A percentile compares a stretch with the other conserved stretches of the same genome.
Conservation (phyloP, 192 early-diverging fungal genomes). For the Cetraspora pellucida region DNA sequence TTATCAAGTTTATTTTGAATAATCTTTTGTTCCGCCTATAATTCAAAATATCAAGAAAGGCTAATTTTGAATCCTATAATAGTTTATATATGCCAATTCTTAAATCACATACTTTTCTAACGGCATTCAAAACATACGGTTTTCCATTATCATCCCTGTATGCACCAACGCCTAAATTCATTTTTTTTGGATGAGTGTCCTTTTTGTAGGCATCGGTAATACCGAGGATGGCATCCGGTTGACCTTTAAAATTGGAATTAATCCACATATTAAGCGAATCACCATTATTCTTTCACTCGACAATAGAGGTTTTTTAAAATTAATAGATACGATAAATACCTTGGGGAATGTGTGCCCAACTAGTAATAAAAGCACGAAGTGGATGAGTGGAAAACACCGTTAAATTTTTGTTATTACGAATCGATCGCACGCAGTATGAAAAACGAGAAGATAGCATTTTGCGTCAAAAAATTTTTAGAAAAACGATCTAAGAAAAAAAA, state of each 20-base stretch:
- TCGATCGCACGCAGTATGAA: background rate
- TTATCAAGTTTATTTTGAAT: conserved; percentile 75
- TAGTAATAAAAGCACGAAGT: background rate
- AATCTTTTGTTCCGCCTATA: conserved; percentile 81
- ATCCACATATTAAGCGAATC: background rate
- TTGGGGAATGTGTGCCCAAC: conserved; percentile 29
- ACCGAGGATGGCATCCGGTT: conserved; percentile 80
- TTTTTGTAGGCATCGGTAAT: conserved; percentile 96
- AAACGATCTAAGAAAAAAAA: too few species aligned
- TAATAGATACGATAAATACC: background rate
- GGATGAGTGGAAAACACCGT: too few species aligned
- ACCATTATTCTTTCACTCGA: background rate
- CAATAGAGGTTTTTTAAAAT: background rate
- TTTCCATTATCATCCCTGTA: conserved; percentile 93
- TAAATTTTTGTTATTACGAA: background rate
- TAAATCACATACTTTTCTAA: conserved; percentile 68
- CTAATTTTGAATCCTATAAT: too few species aligned
- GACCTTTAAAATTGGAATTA: conserved; percentile 48
- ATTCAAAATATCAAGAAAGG: background rate
- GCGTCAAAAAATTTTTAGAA: background rate
- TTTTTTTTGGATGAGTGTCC: conserved; percentile 88
- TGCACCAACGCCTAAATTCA: conserved; percentile 98
- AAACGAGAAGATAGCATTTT: conserved; percentile 13
- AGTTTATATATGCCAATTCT: too few species aligned
- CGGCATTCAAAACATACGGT: conserved; percentile 89